Conservation (phyloP, 2,329 filamentous ascomycete genomes). For the Trichoderma sp. region DNA sequence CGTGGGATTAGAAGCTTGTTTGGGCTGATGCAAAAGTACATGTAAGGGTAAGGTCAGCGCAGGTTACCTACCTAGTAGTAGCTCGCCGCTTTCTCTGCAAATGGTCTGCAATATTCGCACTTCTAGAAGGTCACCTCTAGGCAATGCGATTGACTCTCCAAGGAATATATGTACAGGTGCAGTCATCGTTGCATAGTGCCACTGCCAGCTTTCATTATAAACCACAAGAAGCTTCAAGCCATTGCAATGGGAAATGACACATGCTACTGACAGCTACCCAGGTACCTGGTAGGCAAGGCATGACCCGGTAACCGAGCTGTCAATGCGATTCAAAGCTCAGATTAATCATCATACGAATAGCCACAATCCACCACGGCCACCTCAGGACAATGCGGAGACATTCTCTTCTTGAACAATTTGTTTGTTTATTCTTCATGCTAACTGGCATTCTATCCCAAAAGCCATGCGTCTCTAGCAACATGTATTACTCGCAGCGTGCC, state of each 20-base stretch:
- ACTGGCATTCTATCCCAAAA: conserved; percentile 3
- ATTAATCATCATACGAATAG: neutral
- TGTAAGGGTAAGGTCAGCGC: neutral
- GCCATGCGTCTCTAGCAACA: conserved; percentile 4
- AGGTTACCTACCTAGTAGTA: neutral
- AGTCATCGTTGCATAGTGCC: neutral
- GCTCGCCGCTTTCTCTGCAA: neutral
- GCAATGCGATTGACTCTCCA: neutral
- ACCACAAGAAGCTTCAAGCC: neutral
- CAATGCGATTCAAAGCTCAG: neutral
- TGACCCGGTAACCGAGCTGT: neutral
- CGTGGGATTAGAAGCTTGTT: neutral
- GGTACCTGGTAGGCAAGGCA: too few species aligned
- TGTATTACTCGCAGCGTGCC: neutral
- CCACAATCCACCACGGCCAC: neutral
- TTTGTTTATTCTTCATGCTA: neutral
- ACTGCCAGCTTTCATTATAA: neutral
- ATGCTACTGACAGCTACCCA: neutral
- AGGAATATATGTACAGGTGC: neutral
- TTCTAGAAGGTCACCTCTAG: neutral
- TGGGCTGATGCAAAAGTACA: neutral
- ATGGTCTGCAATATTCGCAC: neutral
- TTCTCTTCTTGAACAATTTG: neutral
- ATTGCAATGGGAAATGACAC: neutral
- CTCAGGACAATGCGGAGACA: neutral